Evolutionary conservation across 805 yeast species (phyloP).

Genomic region (Kuraishia cidri): DNA sequence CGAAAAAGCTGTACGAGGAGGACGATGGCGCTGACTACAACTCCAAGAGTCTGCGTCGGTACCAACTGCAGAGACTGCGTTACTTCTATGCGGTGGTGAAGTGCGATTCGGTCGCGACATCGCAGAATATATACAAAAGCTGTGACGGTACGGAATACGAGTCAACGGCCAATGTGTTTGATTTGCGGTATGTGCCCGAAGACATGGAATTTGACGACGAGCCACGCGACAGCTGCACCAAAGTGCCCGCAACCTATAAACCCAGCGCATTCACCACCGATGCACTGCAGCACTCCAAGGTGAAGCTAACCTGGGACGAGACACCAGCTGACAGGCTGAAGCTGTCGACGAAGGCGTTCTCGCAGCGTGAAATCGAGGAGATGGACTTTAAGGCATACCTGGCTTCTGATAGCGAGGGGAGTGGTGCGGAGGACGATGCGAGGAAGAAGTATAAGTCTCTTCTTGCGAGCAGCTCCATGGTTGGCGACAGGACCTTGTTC

Average conservation of each 20-base stretch:
- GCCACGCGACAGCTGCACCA: conserved; percentile 65
- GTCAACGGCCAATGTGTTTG: conserved; percentile 91
- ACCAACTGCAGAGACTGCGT: conserved; percentile 87
- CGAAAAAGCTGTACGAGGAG: conserved; percentile 69
- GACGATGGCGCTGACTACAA: conserved; percentile 81
- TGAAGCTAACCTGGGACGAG: conserved; percentile 96
- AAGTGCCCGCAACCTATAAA: conserved; percentile 68
- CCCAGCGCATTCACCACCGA: conserved; percentile 84
- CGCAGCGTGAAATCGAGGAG: conserved; percentile 80
- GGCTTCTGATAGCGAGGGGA: conserved; percentile 67
- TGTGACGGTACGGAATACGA: conserved; percentile 96
- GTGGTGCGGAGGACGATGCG: conserved; percentile 33
- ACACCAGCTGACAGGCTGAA: conserved; percentile 86
- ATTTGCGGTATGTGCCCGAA: conserved; percentile 86
- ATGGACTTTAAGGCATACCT: conserved; percentile 90
- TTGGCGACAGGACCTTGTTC: conserved; percentile 25
- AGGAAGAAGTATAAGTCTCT: conserved; percentile 57
- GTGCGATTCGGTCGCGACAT: conserved; percentile 68
- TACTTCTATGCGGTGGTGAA: conserved; percentile 87
- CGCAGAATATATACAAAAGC: conserved; percentile 67
- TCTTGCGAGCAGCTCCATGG: conserved; percentile 29
- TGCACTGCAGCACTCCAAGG: conserved; percentile 94
- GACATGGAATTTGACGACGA: conserved; percentile 80
- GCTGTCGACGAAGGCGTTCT: conserved; percentile 71
- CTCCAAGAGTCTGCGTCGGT: conserved; percentile 73